Base-by-base conservation (phyloP, 208 protist species). In the Acanthamoeba triangularis region DNA sequence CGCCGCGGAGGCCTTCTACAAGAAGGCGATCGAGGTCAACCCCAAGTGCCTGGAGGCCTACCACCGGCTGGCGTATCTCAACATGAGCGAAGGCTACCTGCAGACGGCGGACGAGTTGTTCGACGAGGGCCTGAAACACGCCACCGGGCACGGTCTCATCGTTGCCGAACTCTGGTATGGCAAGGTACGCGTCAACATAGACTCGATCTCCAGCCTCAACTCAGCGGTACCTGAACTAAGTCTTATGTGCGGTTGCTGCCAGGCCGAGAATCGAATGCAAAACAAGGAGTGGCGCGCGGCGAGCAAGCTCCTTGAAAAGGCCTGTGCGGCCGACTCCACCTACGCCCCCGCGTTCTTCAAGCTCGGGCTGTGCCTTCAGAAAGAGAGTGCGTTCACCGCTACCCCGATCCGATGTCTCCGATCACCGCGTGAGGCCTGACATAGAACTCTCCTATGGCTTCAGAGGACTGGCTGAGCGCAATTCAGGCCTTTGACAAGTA, bases 31-130 rank as follows among this genome's bases (percentile, higher is more conserved):
- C 59, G 84, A 90, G 35, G 8, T 69, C 84, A 90, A 90, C 59
- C 84, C 84, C 41, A 28, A 90, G 33, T 90, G 84, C 25, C 25
- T 90, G n/a, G 84, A 90, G 59, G 84, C 84, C 49, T 69, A 90
- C 84, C 84, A 90, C 54, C 28, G 84, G 47, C 84, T 90, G 59
- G 84, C 49, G 23, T 90, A 49, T 23, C 59, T 90, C 59, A 90
- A 90, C 13, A 5, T 90, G 84, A 65, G 18, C 59, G 84, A 90
- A 33, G 84, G 84, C 59, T 90, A 82, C 41, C 3, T 23, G 74
- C 18, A 82, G 41, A 82, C 74, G 44, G 74, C 74, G 7, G 74
- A 82, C 2, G 35, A 28, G 4, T 20, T 52, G 25, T 82, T 82
- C 37, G 74, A 82, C 41, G 25, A 82, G 44, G 74, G 74, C 4